Conservation (phyloP, 768 basidiomycete genomes). For the Pleurotus citrinopileatus region DNA sequence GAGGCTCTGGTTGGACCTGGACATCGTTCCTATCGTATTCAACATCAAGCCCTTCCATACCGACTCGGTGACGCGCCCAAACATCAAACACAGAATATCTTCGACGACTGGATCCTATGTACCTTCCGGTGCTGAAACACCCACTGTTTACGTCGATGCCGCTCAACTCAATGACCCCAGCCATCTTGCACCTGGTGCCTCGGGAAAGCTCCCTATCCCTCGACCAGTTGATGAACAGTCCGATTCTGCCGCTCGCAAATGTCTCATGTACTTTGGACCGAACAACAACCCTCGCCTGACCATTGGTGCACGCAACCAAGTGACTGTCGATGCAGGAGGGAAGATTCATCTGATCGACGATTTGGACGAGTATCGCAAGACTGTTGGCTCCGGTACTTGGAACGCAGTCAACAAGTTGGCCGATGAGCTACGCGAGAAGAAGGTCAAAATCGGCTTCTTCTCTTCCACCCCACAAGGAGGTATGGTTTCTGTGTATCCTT, state of each 20-base stretch:
- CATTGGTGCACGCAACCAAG: slow-evolving; percentile 84
- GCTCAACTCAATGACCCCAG: slow-evolving; percentile 39
- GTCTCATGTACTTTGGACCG: slow-evolving; percentile 80
- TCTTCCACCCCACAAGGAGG: slow-evolving; percentile 95
- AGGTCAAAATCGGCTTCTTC: slow-evolving; percentile 91
- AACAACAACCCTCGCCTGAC: slow-evolving; percentile 79
- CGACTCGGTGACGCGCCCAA: slow-evolving; percentile 74
- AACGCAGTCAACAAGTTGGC: slow-evolving; percentile 79
- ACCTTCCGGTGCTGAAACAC: slow-evolving; percentile 74
- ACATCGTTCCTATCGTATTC: slow-evolving; percentile 83
- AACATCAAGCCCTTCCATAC: slow-evolving; percentile 84
- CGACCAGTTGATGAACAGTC: slow-evolving; percentile 83
- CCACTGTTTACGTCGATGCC: slow-evolving; percentile 64
- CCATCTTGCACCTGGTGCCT: slow-evolving; percentile 40
- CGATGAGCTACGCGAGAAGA: slow-evolving; percentile 81
- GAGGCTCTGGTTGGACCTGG: slow-evolving; percentile 77
- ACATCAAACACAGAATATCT: slow-evolving; percentile 79
- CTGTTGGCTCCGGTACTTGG: slow-evolving; percentile 75
- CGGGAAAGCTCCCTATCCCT: slow-evolving; percentile 64
- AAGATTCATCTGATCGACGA: slow-evolving; percentile 86
- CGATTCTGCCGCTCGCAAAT: slow-evolving; percentile 84
- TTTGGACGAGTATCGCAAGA: slow-evolving; percentile 71
- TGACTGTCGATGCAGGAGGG: slow-evolving; percentile 83
- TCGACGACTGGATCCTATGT: slow-evolving; percentile 79
- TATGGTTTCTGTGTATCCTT: slow-evolving; percentile 28